Conservation (phyloP, 2,329 filamentous ascomycete species). For the Alternaria rosae region DNA sequence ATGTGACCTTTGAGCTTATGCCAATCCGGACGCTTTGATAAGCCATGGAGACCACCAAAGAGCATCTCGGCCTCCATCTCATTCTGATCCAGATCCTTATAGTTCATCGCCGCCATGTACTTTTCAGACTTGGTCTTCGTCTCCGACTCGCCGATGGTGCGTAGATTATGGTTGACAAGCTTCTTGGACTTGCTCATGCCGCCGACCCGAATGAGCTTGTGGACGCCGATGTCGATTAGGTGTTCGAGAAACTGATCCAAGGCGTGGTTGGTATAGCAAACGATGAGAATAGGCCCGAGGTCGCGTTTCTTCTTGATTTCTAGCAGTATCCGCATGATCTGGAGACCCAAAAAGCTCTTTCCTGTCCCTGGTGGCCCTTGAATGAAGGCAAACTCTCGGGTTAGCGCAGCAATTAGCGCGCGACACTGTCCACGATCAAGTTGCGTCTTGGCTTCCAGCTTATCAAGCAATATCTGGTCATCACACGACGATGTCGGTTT, state of each 20-base stretch:
- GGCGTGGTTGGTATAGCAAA: conserved; percentile 62
- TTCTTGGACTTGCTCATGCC: conserved; percentile 63
- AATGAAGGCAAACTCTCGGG: conserved; percentile 65
- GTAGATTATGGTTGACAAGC: conserved; percentile 62
- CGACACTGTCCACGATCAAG: conserved; percentile 61
- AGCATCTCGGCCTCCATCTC: conserved; percentile 7
- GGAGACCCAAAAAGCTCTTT: conserved; percentile 68
- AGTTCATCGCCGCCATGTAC: conserved; percentile 16
- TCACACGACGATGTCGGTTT: conserved; percentile 22
- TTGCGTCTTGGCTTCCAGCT: conserved; percentile 19
- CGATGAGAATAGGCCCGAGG: conserved; percentile 56
- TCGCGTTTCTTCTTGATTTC: conserved; percentile 45
- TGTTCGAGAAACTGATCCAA: conserved; percentile 68
- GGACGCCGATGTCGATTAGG: conserved; percentile 57
- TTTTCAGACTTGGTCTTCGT: conserved; percentile 29
- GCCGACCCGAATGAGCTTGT: conserved; percentile 68
- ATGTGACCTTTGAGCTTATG: conserved; percentile 24
- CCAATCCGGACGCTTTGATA: conserved; percentile 26
- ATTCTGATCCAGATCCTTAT: conserved; percentile 19
- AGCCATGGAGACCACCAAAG: conserved; percentile 16
- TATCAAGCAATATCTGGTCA: conserved; percentile 19
- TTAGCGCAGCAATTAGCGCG: conserved; percentile 63
- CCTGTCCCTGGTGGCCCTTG: conserved; percentile 77
- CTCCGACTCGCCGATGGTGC: conserved; percentile 29
- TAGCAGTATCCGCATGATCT: conserved; percentile 65